Evolutionary conservation across 176 grass and related monocot genomes (phyloP), one percentile per base, ranked within the genome.

Genomic region (Saccharum spontaneum): DNA sequence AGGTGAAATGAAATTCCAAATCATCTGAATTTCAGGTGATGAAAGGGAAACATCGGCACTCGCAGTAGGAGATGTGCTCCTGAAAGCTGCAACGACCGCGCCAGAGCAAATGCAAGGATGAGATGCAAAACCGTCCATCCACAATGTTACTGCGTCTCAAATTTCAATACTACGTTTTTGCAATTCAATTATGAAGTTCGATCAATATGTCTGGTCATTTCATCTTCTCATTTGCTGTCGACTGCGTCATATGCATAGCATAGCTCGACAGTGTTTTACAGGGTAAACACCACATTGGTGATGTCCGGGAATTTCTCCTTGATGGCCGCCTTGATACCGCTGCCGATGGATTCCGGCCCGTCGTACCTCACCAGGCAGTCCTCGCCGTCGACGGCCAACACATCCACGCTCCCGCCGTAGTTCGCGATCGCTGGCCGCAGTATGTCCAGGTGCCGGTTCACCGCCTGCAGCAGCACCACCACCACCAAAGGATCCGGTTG

Each of bases 371-470:
- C 91, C 43, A 88, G 69, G 82, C 97, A 98, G 91, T 95, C 91
- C 70, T 81, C 83, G 61, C 89, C 89, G 18, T 95, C 77, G 60
- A 98, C 83, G 48, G 86, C 87, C 71, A 98, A 22, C 50, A 98
- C 96, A 55, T 98, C 89, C 39, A 95, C 89, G 73, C 78, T 92
- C 63, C 96, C 96, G 52, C 93, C 93, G 62, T 94, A 98, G 85
- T 94, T 98, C 67, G 84, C 87, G 52, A 98, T 95, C 30, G 96
- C 96, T 72, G 93, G 93, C 66, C 96, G 91, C 48, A 98, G 74
- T 82, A 98, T 98, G 67, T 95, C 96, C 89, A 98, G 91, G 89
- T 98, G 96, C 52, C 90, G 79, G 82, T 98, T 94, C 81, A 98
- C 91, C 23, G 91, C 88, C 96, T 98, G 91, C 73, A 86, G 87